Evolutionary conservation across 257 asterid species (phyloP).

Genomic region (Cordia subcordata): DNA sequence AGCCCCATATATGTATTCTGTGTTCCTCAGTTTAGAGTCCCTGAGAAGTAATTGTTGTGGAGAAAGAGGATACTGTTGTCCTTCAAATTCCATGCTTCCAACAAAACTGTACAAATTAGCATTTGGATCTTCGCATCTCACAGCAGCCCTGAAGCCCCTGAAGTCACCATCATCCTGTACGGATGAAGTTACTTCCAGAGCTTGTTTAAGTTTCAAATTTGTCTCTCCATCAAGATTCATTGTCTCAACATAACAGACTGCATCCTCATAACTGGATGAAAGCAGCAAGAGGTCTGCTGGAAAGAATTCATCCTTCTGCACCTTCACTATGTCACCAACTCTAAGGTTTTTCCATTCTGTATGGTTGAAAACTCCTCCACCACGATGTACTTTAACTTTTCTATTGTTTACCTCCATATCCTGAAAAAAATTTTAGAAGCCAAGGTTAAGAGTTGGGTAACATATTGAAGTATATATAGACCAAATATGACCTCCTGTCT

Average conservation of each 20-base stretch:
- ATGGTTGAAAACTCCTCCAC: constrained; percentile 48
- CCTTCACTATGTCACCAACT: constrained; percentile 88
- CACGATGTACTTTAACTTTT: constrained; percentile 63
- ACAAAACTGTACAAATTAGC: constrained; percentile 72
- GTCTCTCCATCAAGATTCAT: constrained; percentile 98
- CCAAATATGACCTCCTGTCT: not conserved
- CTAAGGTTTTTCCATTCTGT: constrained; percentile 70
- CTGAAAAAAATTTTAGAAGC: constrained; percentile 26
- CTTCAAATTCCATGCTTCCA: constrained; percentile 71
- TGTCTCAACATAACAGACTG: constrained; percentile 86
- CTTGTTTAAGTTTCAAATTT: constrained; percentile 80
- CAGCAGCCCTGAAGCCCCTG: constrained; percentile 49
- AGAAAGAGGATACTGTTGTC: constrained; percentile 59
- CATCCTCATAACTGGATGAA: constrained; percentile 82
- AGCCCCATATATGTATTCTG: constrained; percentile 72
- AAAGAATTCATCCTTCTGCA: constrained; percentile 78
- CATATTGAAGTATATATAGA: not conserved
- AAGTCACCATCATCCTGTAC: constrained; percentile 43
- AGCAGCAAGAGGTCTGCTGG: constrained; percentile 87
- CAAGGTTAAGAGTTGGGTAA: not conserved
- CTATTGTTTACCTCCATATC: constrained; percentile 81
- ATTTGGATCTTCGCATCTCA: constrained; percentile 92
- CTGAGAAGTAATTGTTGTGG: constrained; percentile 81
- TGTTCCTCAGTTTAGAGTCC: constrained; percentile 79
- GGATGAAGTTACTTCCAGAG: constrained; percentile 56